Evolutionary conservation across 2,329 filamentous ascomycete genomes (phyloP).

Genomic region (Anthostomella pinea): DNA sequence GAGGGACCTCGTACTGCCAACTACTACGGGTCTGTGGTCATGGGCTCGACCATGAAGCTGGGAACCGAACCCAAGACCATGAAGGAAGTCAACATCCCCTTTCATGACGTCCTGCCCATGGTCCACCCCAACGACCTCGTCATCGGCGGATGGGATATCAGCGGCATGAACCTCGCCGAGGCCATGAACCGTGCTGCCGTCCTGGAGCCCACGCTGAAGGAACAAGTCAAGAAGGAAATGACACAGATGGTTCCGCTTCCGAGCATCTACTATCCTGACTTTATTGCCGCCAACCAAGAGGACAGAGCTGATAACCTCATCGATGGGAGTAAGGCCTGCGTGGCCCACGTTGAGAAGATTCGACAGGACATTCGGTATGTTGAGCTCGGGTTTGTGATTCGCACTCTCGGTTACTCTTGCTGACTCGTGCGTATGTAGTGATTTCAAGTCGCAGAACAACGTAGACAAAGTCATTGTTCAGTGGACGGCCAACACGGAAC

Average conservation of each 20-base stretch:
- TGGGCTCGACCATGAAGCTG: slow-evolving; percentile 96
- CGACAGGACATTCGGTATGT: slow-evolving; percentile 82
- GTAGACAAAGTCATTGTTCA: slow-evolving; percentile 96
- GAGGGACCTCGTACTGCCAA: slow-evolving; percentile 83
- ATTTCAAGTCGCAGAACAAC: slow-evolving; percentile 82
- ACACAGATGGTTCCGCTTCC: slow-evolving; percentile 81
- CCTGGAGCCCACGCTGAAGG: slow-evolving; percentile 91
- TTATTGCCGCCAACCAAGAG: slow-evolving; percentile 98
- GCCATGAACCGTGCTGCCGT: slow-evolving; percentile 96
- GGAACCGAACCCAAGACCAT: slow-evolving; percentile 80
- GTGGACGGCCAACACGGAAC: slow-evolving; percentile 99
- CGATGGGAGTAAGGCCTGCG: slow-evolving; percentile 77
- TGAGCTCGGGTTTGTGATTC: not conserved
- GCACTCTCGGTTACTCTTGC: slow-evolving; percentile 11
- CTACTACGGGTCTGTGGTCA: slow-evolving; percentile 97
- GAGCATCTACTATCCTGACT: slow-evolving; percentile 98
- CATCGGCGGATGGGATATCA: slow-evolving; percentile 97
- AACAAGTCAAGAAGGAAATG: slow-evolving; percentile 90
- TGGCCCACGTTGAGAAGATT: slow-evolving; percentile 87
- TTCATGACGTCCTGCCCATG: slow-evolving; percentile 93
- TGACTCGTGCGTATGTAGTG: slow-evolving; percentile 45
- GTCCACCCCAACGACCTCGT: slow-evolving; percentile 94
- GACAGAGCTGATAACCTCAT: slow-evolving; percentile 91
- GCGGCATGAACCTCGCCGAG: slow-evolving; percentile 79
- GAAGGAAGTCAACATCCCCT: slow-evolving; percentile 92